Base-by-base conservation (phyloP, 148 eudicot genomes). In the Fagopyrum homotropicum region DNA sequence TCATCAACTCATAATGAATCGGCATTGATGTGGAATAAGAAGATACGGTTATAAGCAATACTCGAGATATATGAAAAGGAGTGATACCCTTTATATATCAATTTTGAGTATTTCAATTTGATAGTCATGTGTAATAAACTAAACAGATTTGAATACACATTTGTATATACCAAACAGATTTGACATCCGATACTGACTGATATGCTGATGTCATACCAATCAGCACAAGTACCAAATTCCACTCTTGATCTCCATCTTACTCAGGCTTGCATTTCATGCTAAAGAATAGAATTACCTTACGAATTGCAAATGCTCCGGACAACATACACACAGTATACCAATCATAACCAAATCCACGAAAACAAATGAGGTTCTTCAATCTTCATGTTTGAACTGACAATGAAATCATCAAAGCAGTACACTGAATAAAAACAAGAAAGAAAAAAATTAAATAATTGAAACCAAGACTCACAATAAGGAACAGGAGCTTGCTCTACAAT, bases 401-500 rank as follows among this genome's bases (percentile, higher is more conserved):
- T 3, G 16, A 57, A 11, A 30, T 30, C 12, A 30, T 63, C 45
- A 30, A 40, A 43, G 71, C 12, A 35, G 17, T 43, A 30, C n/a
- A 30, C 40, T 35, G 2, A 35, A 35, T 4, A 63, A 63, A 63
- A 6, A 5, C 15, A 29, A 63, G 45, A 30, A 43, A 29, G 12
- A 14, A 43, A 66, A 40, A 8, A 40, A 54, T 46, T 7, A 70
- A 7, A 4, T 4, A 70, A 16, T 9, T 72, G 17, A 72, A 72
- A n/a, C 74, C 10, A 71, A 19, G 49, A 60, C 68, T 9, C 47
- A 14, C 19, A 64, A 15, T 89, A 88, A 83, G 91, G 83, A 79
- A 89, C 87, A 55, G 90, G 79, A 68, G 97, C 90, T 17, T 85
- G 77, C 2, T 77, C 83, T 44, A 95, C 88, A 85, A 95, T 92